phyloP scores from a whole-genome alignment of 768 basidiomycete genomes.

The Cyathus striatus region DNA sequence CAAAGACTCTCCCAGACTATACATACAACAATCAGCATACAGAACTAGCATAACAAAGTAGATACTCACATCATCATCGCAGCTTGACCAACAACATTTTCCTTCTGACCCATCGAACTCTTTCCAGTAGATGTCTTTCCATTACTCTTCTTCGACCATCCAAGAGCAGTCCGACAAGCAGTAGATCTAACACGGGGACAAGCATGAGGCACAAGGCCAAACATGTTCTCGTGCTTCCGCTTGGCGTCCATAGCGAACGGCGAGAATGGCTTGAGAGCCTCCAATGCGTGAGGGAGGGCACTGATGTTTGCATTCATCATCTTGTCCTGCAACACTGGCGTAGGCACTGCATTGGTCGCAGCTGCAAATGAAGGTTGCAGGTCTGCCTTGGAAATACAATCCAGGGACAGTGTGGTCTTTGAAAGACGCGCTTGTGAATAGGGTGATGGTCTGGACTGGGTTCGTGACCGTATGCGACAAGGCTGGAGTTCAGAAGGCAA shows the following conservation, averaged over 20 bases:
- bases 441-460: slow-evolving; percentile 67
- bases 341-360: too few relatives aligned
- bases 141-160: slow-evolving; percentile 59
- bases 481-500: slow-evolving; percentile 69
- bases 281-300: slow-evolving; percentile 28
- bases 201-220: slow-evolving; percentile 25
- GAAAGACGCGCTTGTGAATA: slow-evolving; percentile 52
- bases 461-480: slow-evolving; percentile 59
- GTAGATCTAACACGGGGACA: slow-evolving; percentile 52
- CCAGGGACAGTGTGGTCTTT: slow-evolving; percentile 40
- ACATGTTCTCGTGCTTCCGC: slow-evolving; percentile 31
- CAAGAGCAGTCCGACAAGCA: slow-evolving; percentile 52
- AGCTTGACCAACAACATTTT: slow-evolving; percentile 37
- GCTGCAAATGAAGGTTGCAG: slow-evolving; percentile 8
- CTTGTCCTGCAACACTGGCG: slow-evolving; percentile 37
- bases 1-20: slow-evolving; percentile 42
- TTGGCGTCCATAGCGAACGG: slow-evolving; percentile 31
- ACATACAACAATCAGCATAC: neutral
- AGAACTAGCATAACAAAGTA: neutral
- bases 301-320: slow-evolving; percentile 35
- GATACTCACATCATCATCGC: slow-evolving; percentile 44
- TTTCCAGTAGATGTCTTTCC: slow-evolving; percentile 47
- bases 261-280: slow-evolving; percentile 37
- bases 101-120: slow-evolving; percentile 62
- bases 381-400: slow-evolving; percentile 22